Base-by-base conservation (phyloP, 257 asterid genomes). In the Solanum virginianum region DNA sequence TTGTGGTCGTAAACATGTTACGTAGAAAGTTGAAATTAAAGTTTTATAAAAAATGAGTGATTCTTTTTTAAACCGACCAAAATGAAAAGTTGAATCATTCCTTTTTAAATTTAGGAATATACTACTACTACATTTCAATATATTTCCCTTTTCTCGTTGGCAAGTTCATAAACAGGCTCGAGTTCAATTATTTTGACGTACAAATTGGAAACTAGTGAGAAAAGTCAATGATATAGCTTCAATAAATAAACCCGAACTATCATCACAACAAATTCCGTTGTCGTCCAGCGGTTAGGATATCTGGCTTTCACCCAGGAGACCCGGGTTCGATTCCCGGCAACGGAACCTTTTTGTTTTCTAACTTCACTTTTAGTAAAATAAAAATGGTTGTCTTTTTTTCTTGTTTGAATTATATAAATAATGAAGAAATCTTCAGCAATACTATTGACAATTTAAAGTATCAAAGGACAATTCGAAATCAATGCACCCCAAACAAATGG, bases 271-370 rank as follows among this genome's bases (percentile, higher is more conserved):
- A 51, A 1, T 3, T 93, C 94, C 97, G 85, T 85, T 91, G 91
- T 92, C 94, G 94, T 93, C 97, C 95, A 93, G 94, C 91, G 97
- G 98, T 94, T 91, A 95, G 99, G 99, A 95, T 92, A 93, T 92
- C 95, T 94, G 97, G 98, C 96, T 94, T 94, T 92, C 97, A 93
- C 96, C 96, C 93, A 92, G 94, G 94, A 49, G 98, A 94, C 97
- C 97, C 98, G 95, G 97, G 97, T 95, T 93, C 97, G 89, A 93
- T 91, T 95, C 98, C 97, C 98, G 97, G 95, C 92, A 92, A 89
- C 87, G 97, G 97, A 93, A 91, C 2, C 2, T 75, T 49, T 49
- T 75, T 22, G 0, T n/a, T 17, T 10, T 41, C 6, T 10, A 36
- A 36, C 39, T 36, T 36, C 39, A 36, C 39, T 36, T 32, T 36